Evolutionary conservation across 352 stramenopile genomes (phyloP).

Genomic region (Aphanomyces cochlioides): DNA sequence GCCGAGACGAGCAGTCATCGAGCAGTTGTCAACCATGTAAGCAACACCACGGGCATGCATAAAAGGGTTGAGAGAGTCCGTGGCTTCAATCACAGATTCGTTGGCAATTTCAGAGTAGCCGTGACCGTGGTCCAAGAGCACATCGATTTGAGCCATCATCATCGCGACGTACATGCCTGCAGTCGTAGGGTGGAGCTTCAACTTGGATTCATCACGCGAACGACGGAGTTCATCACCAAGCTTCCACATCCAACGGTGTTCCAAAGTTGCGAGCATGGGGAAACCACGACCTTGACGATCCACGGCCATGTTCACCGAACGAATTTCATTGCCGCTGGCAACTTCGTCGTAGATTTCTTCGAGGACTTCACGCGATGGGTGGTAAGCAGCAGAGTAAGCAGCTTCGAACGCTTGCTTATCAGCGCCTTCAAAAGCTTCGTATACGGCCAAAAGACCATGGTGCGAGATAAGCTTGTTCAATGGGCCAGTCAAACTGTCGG

Average conservation of each 20-base stretch:
- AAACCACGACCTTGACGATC: conserved; percentile 87
- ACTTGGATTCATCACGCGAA: conserved; percentile 91
- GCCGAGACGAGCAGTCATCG: conserved; percentile 96
- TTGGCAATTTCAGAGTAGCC: conserved; percentile 98
- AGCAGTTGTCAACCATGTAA: conserved; percentile 99
- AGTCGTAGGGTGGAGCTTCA: conserved; percentile 96
- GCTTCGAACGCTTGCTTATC: conserved; percentile 94
- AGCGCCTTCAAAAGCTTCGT: conserved; percentile 89
- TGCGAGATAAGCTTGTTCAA: conserved; percentile 97
- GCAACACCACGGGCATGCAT: conserved; percentile 97
- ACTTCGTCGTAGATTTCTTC: conserved; percentile 99
- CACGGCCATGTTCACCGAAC: conserved; percentile 97
- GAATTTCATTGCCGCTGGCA: conserved; percentile 96
- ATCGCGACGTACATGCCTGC: conserved; percentile 97
- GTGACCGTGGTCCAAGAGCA: conserved; percentile 93
- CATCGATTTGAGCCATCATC: conserved; percentile 98
- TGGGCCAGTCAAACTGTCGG: conserved; percentile 96
- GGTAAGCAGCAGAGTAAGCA: conserved; percentile 95
- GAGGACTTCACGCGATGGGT: conserved; percentile 94
- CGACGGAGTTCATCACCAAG: conserved; percentile 95
- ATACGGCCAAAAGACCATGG: conserved; percentile 95
- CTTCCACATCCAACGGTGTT: conserved; percentile 96
- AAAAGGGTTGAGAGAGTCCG: conserved; percentile 98
- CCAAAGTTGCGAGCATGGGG: conserved; percentile 95
- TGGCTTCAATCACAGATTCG: conserved; percentile 98